phyloP scores from a whole-genome alignment of 1,139 yeast species.

The Yamadazyma membranifaciens region DNA sequence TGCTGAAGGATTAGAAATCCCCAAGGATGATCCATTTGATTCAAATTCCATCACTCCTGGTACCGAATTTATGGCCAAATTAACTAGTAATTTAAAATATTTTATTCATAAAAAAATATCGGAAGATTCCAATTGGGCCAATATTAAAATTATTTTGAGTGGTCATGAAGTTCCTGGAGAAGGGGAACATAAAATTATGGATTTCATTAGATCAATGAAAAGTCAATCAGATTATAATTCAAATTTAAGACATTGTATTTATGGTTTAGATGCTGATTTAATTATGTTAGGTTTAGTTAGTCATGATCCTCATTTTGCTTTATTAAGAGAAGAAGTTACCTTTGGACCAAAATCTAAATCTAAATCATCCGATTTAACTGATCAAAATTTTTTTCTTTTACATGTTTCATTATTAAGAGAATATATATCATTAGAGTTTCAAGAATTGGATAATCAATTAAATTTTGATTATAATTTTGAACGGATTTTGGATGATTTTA shows the following conservation, averaged over 20 bases:
- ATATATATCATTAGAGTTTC: slow-evolving; percentile 83
- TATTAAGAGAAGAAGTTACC: slow-evolving; percentile 91
- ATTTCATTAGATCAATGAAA: slow-evolving; percentile 80
- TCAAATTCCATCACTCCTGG: slow-evolving; percentile 97
- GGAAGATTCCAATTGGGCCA: slow-evolving; percentile 89
- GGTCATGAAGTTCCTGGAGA: slow-evolving; percentile 99
- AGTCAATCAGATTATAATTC: slow-evolving; percentile 74
- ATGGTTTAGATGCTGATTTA: slow-evolving; percentile 97
- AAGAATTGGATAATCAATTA: slow-evolving; percentile 61
- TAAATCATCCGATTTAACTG: slow-evolving; percentile 55
- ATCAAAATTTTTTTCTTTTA: slow-evolving; percentile 77
- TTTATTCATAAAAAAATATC: slow-evolving; percentile 90
- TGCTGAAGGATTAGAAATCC: slow-evolving; percentile 58
- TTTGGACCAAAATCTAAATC: slow-evolving; percentile 62
- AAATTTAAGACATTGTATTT: slow-evolving; percentile 90
- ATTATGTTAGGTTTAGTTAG: slow-evolving; percentile 95
- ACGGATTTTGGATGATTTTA: slow-evolving; percentile 86
- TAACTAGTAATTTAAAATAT: slow-evolving; percentile 81
- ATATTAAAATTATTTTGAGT: slow-evolving; percentile 76
- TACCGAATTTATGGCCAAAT: slow-evolving; percentile 93
- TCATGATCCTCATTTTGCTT: slow-evolving; percentile 94
- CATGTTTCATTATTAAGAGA: slow-evolving; percentile 89
- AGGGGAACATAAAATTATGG: slow-evolving; percentile 99
- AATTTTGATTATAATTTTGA: slow-evolving; percentile 82
- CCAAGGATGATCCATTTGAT: slow-evolving; percentile 82